phyloP scores from a whole-genome alignment of 441 rosid species.

The Monsonia emarginata region DNA sequence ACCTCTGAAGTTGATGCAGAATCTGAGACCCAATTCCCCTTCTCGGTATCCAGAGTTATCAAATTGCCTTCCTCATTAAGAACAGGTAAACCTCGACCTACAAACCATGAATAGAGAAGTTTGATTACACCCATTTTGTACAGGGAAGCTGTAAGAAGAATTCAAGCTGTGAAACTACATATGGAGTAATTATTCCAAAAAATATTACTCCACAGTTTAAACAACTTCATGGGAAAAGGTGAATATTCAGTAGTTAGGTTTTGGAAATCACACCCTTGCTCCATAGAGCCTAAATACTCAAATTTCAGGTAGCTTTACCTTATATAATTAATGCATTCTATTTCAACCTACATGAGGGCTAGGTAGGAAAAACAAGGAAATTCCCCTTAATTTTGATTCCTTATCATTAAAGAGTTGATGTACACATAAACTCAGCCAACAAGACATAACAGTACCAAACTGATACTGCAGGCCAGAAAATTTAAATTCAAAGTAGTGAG shows the following conservation, averaged over 20 bases:
- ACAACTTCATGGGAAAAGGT: background rate
- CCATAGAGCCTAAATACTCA: background rate
- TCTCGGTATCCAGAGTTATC: conserved; percentile 43
- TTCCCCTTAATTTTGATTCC: background rate
- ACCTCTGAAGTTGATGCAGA: conserved; percentile 57
- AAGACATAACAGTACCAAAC: background rate
- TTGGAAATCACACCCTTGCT: background rate
- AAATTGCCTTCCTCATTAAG: conserved; percentile 77
- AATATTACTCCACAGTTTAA: background rate
- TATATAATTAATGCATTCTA: background rate
- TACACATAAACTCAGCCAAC: background rate
- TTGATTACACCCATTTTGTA: background rate
- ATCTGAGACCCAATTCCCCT: conserved; percentile 49
- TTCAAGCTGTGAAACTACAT: background rate
- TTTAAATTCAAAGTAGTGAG: background rate
- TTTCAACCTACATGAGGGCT: background rate
- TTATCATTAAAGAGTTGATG: background rate
- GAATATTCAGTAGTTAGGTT: background rate
- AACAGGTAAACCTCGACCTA: conserved; percentile 73
- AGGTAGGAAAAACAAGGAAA: background rate
- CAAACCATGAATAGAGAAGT: conserved; percentile 6
- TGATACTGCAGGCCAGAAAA: background rate
- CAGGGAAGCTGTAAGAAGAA: background rate
- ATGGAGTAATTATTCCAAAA: background rate
- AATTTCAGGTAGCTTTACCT: background rate